Evolutionary conservation across 192 early-diverging fungal species (phyloP), one percentile per base, ranked within the genome.

Genomic region (Umbelopsis sp.): DNA sequence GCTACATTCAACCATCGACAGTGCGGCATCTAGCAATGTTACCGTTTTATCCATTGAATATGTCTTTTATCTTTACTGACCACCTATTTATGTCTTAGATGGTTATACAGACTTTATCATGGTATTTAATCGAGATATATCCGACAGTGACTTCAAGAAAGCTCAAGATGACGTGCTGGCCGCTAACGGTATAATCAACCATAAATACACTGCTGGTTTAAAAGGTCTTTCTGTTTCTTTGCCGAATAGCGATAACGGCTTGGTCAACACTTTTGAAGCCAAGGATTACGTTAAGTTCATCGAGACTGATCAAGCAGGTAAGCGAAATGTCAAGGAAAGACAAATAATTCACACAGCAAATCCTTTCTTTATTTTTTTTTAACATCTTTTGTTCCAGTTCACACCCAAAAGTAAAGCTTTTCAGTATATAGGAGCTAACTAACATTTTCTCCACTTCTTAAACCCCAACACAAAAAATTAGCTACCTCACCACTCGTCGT

Each of bases 281-380:
- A 74, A 78, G 34, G 41, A 67, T 10, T 78, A 78, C 59, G 53
- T 78, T 9, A 73, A 74, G 7, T 78, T 71, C 51, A 62, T 78
- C n/a, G 77, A 78, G 32, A n/a, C 25, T 6, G 77, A 78, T 26
- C 34, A 74, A 56, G n/a, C 45, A 66, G 72, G 76, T 77, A 67
- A 41, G 38, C 38, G n/a, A 41, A 41, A 41, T 49, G 47, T 6
- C n/a, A 21, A 49, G 16, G 5, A 49, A n/a, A 49, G 7, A 41
- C 12, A 3, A 6, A 11, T 41, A 41, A 41, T 5, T n/a, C n/a
- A 12, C 43, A 12, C 47, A n/a, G 16, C n/a, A 17, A 49, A 49
- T 49, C 2, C n/a, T 49, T 49, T 9, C 45, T 12, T 21, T 49
- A 2, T 20, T 5, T n/a, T 49, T 16, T 17, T 21, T 16, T n/a